Base-by-base conservation (phyloP, 352 stramenopile species). In the Chrysophaeum taylorii region DNA sequence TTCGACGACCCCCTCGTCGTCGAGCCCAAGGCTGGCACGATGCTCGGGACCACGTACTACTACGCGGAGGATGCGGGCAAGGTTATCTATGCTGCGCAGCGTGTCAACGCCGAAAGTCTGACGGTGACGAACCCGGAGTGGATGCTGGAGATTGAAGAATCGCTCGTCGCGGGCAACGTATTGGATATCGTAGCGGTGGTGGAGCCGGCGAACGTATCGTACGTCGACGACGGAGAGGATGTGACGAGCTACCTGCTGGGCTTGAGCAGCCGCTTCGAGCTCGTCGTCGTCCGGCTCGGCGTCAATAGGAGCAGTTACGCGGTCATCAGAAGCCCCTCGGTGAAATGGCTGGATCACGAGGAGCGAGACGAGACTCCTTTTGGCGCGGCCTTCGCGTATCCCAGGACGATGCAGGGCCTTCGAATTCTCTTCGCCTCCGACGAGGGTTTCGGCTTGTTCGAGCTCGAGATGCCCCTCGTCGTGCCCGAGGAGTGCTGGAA, bases 401-500 rank as follows among this genome's bases (percentile, higher is more conserved):
- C 15, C 27, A n/a, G n/a, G n/a, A 14, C 27, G 7, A 2, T 2
- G 2, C 2, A 42, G 33, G 35, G 18, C 12, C 27, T 7, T 36
- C 52, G 21, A 39, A 12, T 66, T 2, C 39, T 63, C 29, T 66
- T 66, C 57, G 5, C 57, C 18, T 42, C 57, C 14, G 45, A 66
- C 57, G 9, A 45, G n/a, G 57, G 57, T 14, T 45, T 27, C 36
- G 57, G 57, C 57, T 27, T 66, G 16, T 66, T 66, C 36, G 57
- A 66, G 57, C 57, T 66, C 33, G 9, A 48, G 57, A 16, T 43
- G 31, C 57, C 57, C 27, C 1, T 66, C 1, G 31, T 18, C 18
- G 33, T 66, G 16, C 57, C 57, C 2, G 31, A 42, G 14, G 27
- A 42, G 2, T 66, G 57, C 57, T 66, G 57, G 57, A 66, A 66